Conservation (phyloP, 2,329 filamentous ascomycete genomes). For the Fusarium abutilonis region DNA sequence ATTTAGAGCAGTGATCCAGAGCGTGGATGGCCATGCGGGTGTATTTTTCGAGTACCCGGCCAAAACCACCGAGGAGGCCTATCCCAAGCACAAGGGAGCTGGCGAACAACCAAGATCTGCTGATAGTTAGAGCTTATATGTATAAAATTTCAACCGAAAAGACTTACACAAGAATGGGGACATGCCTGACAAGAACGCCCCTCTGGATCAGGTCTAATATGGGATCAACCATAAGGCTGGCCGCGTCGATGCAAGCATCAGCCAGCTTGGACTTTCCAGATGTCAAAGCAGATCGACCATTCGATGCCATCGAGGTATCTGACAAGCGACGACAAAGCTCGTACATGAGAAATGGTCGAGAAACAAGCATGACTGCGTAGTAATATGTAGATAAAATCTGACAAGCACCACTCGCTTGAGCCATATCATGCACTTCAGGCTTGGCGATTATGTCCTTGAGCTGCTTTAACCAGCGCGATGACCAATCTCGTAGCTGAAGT, state of each 20-base stretch:
- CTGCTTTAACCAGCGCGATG: slow-evolving; percentile 57
- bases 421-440: slow-evolving; percentile 34
- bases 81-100: slow-evolving; percentile 63
- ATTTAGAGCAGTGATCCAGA: slow-evolving; percentile 60
- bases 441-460: slow-evolving; percentile 53
- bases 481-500: slow-evolving; percentile 63
- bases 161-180: slow-evolving; percentile 62
- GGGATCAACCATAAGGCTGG: slow-evolving; percentile 62
- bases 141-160: fast-evolving
- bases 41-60: slow-evolving; percentile 62
- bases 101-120: slow-evolving; percentile 64
- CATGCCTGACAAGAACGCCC: slow-evolving; percentile 55
- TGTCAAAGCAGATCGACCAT: slow-evolving; percentile 38
- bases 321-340: slow-evolving; percentile 60
- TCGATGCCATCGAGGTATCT: slow-evolving; percentile 42
- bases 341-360: slow-evolving; percentile 66
- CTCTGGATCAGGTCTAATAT: slow-evolving; percentile 57
- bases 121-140: background rate
- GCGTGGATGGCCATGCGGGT: slow-evolving; percentile 58
- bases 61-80: slow-evolving; percentile 62
- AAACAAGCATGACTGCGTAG: slow-evolving; percentile 67
- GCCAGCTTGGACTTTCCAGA: slow-evolving; percentile 62
- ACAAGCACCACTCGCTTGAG: slow-evolving; percentile 57
- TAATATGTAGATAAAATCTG: slow-evolving; percentile 64
- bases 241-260: slow-evolving; percentile 65